These are phyloP conservation scores for Alloascoidea hylecoeti DNA, from an alignment of 805 yeast genomes.

Conservation along the genomic window DNA sequence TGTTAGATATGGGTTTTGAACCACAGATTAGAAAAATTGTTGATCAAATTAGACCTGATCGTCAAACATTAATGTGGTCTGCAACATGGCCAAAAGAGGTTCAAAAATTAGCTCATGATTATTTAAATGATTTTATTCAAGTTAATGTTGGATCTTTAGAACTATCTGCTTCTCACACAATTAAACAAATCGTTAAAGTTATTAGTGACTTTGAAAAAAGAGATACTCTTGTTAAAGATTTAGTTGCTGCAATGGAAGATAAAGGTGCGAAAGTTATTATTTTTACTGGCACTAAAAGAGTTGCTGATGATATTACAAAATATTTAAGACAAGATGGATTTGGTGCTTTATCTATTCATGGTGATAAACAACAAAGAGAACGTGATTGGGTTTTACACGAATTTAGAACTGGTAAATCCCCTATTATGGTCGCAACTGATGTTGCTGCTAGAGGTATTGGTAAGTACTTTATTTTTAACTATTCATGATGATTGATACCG, in stretches of 20 bases:
- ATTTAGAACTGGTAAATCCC: slow-evolving; percentile 85
- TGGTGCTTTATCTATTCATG: slow-evolving; percentile 98
- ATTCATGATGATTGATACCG: slow-evolving; percentile 2
- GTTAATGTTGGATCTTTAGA: slow-evolving; percentile 94
- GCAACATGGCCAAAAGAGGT: slow-evolving; percentile 99
- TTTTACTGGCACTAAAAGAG: slow-evolving; percentile 95
- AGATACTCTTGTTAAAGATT: slow-evolving; percentile 73
- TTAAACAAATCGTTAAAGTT: slow-evolving; percentile 88
- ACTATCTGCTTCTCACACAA: slow-evolving; percentile 91
- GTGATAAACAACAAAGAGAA: slow-evolving; percentile 95
- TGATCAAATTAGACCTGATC: slow-evolving; percentile 93
- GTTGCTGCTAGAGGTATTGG: slow-evolving; percentile 99
- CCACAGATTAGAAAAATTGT: slow-evolving; percentile 98
- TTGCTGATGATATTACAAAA: slow-evolving; percentile 89
- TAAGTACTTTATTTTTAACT: slow-evolving; percentile 39
- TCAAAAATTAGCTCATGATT: slow-evolving; percentile 84
- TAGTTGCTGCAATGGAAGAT: slow-evolving; percentile 61
- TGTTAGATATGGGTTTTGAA: slow-evolving; percentile 99
- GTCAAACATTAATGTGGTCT: slow-evolving; percentile 99
- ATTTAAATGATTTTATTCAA: slow-evolving; percentile 85
- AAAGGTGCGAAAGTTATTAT: slow-evolving; percentile 59
- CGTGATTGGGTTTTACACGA: slow-evolving; percentile 97
- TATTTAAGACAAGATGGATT: slow-evolving; percentile 93
- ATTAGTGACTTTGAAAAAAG: slow-evolving; percentile 87
- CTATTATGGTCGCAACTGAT: slow-evolving; percentile 98